Evolutionary conservation across 768 basidiomycete genomes (phyloP).

Genomic region (Russula virescens): DNA sequence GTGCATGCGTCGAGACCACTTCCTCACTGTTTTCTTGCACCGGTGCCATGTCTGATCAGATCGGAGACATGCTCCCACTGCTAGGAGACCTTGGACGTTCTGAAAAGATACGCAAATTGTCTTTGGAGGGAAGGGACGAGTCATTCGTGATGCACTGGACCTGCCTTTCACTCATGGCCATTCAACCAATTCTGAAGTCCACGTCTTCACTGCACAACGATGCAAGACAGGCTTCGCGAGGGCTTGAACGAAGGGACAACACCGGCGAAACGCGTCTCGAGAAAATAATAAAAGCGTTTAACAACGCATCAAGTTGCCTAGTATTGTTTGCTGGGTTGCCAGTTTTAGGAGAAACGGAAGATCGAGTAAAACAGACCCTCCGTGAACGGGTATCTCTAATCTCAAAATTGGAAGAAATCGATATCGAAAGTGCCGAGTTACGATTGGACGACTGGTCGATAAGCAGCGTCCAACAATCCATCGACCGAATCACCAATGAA

Average conservation of each 20-base stretch:
- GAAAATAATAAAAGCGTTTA: not conserved
- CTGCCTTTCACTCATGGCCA: constrained; percentile 14
- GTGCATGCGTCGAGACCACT: no score
- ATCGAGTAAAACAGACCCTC: not conserved
- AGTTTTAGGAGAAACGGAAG: not conserved
- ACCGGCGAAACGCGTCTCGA: not conserved
- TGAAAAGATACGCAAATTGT: no score
- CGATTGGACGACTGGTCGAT: no score
- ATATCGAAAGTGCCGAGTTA: not conserved
- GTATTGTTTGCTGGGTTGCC: not conserved
- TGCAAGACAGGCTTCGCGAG: not conserved
- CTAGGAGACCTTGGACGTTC: no score
- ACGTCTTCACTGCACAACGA: no score
- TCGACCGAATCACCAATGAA: not conserved
- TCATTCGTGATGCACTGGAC: not conserved
- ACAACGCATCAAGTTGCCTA: not conserved
- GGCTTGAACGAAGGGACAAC: not conserved
- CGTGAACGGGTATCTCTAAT: not conserved
- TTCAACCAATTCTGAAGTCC: not conserved
- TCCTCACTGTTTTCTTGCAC: no score
- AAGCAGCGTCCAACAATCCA: not conserved
- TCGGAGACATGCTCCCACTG: no score
- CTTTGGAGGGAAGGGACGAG: no score
- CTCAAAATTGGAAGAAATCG: not conserved
- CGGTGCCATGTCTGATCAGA: no score